Conservation (phyloP, 495 filamentous ascomycete genomes). For the Podospora sp. region DNA sequence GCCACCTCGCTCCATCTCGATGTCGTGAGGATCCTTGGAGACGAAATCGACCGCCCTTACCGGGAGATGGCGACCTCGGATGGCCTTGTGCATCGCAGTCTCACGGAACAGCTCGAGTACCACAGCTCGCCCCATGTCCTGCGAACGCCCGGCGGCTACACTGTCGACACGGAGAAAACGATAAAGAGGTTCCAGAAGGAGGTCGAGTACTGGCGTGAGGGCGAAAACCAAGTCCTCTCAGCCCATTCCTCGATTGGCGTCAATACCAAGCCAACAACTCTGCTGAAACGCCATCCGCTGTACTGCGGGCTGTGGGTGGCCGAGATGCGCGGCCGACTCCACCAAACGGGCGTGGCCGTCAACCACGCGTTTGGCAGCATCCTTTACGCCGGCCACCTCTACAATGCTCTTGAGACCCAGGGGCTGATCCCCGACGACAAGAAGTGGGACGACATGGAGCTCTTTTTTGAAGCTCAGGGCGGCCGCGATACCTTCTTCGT, state of each 20-base stretch:
- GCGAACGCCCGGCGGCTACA: not conserved
- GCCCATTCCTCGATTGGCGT: not conserved
- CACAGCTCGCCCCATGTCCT: not conserved
- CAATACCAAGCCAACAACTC: not conserved
- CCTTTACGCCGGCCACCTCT: constrained; percentile 16
- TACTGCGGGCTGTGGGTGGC: constrained; percentile 14
- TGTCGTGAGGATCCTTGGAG: not conserved
- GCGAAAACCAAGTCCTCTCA: not conserved
- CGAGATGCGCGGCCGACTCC: constrained; percentile 2
- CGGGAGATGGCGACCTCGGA: not conserved
- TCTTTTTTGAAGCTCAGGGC: constrained; percentile 11
- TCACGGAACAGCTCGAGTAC: not conserved
- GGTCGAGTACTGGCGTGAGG: not conserved
- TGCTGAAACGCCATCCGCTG: constrained; percentile 11
- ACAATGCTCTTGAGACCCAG: constrained; percentile 11
- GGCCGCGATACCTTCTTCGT: constrained; percentile 15
- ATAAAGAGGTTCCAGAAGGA: not conserved
- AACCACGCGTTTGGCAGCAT: constrained; percentile 11
- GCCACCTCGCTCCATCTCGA: constrained; percentile 1
- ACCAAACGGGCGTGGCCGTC: not conserved
- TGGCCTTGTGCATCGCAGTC: not conserved
- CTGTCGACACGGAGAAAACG: not conserved
- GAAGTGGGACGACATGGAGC: constrained; percentile 18
- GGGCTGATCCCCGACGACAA: not conserved
- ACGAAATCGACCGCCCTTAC: constrained; percentile 3